Evolutionary conservation across 768 basidiomycete genomes (phyloP), one percentile per base, ranked within the genome.

Genomic region (Multifurca ochricompacta): DNA sequence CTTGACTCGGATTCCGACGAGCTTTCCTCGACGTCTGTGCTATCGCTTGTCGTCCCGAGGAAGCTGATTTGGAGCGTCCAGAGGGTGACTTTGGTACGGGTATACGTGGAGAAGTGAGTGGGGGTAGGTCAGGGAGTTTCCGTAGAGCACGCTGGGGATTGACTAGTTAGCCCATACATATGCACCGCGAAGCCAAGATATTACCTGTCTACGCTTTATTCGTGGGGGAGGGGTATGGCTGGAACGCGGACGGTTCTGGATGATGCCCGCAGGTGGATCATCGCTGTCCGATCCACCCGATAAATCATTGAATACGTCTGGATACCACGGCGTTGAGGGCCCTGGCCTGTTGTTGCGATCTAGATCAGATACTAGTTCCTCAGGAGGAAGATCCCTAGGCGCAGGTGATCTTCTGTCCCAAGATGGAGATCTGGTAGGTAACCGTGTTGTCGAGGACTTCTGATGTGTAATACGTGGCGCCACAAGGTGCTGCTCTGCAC

Each of bases 131-230:
- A 7, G 56, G 56, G 30, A 48, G 56, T n/a, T 42, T 39, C 11
- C 32, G 56, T 5, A 16, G 39, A n/a, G 16, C 25, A 7, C 37
- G 56, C 56, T 57, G 39, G 21, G 19, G 23, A 51, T 45, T 27
- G 14, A 25, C 39, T 23, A 25, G 39, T 57, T 25, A 57, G 44
- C 36, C n/a, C 3, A 35, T 16, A 36, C 9, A 25, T 1, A 36
- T 30, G 8, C 27, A 4, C 6, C 18, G 10, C 25, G 28, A 40
- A 36, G 16, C 32, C 19, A 31, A 47, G 19, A 9, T 14, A 18
- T 41, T 52, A 57, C 56, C 44, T 51, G 45, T 52, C 21, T 52
- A 13, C 50, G 56, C 45, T 47, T 57, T 18, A 34, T 10, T 19
- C 37, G 54, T 2, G 50, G 40, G n/a, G 39, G 45, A 25, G 43